Evolutionary conservation across 2,329 filamentous ascomycete species (phyloP), one percentile per base, ranked within the genome.

Genomic region (Amauroascus verrucosus): DNA sequence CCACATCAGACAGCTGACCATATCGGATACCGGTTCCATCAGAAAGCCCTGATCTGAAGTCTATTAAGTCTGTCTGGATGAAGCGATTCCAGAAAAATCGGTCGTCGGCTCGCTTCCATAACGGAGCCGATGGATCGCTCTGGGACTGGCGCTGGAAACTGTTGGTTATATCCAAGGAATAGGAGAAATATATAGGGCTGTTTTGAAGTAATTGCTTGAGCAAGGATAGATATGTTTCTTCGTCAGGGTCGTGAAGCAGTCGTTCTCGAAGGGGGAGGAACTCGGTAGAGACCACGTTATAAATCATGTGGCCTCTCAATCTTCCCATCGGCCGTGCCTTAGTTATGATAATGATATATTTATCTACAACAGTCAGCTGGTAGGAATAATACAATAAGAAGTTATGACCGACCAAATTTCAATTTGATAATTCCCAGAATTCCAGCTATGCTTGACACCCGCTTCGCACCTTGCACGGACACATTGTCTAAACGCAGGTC

Each of bases 61-160:
- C 83, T 64, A 97, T 95, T 55, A 98, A 72, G 64, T 96, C 89
- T 6, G 86, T 85, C 67, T 91, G 88, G 47, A 97, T 79, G 69
- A 95, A 94, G 59, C 85, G 84, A 72, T 98, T 98, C 88, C 91
- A 98, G 76, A 96, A 98, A 77, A 98, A 98, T 59, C 93, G 88
- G 67, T 97, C 90, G 69, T 98, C 93, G 58, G 91, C 85, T 61
- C 89, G 79, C 75, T 86, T 84, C 93, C 93, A 98, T 54, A 97
- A 72, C 11, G 93, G 90, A 53, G 78, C 75, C 14, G 79, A 79
- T 53, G 75, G 72, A 67, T 95, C 82, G 59, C 82, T 76, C 60
- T 90, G 82, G 2, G 90, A 83, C 68, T 97, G 93, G 59, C 93
- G 83, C 73, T 98, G 93, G 74, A 97, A 95, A 67, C 82, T 90